A percentile compares a stretch with the other conserved stretches of the same genome.
phyloP scores from a whole-genome alignment of 2,329 filamentous ascomycete genomes.

The Sporothrix globosa region DNA sequence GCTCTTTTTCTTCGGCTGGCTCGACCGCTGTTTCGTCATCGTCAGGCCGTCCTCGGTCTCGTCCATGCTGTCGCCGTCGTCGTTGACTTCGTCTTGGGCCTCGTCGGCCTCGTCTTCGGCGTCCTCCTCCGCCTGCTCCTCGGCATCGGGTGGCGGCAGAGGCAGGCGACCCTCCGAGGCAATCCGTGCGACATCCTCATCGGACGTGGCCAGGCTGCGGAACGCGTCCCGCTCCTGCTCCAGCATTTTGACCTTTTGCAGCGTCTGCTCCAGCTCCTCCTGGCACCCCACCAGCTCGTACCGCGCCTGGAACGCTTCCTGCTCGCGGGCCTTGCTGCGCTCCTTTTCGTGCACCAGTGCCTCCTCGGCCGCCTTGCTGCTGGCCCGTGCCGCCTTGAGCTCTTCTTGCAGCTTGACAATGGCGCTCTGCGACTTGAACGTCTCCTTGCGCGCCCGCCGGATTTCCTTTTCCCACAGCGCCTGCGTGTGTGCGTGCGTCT shows the following conservation, averaged over 20 bases:
- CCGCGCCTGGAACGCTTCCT: constrained; percentile 69
- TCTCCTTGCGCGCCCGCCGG: constrained; percentile 69
- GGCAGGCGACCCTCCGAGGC: constrained; percentile 72
- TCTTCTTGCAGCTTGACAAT: constrained; percentile 75
- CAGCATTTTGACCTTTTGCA: constrained; percentile 65
- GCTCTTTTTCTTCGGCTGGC: constrained; percentile 44
- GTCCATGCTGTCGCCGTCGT: constrained; percentile 20
- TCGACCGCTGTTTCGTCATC: constrained; percentile 60
- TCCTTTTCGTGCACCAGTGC: constrained; percentile 66
- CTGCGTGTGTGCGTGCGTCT: constrained; percentile 68
- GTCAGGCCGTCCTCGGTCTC: constrained; percentile 43
- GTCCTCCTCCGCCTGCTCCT: constrained; percentile 51
- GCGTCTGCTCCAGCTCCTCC: constrained; percentile 67
- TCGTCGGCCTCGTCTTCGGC: constrained; percentile 51
- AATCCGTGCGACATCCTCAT: constrained; percentile 69
- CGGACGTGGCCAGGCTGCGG: constrained; percentile 71
- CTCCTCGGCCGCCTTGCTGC: constrained; percentile 60
- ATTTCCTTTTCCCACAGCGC: constrained; percentile 75
- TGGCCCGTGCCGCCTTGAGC: constrained; percentile 62
- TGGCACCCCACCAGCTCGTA: constrained; percentile 67
- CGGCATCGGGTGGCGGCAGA: constrained; percentile 55
- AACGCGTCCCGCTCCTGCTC: constrained; percentile 76
- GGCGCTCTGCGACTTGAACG: constrained; percentile 71
- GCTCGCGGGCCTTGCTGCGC: constrained; percentile 63
- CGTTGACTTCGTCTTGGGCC: constrained; percentile 43